phyloP scores from a whole-genome alignment of 768 basidiomycete genomes.

The Russula dissimulans region DNA sequence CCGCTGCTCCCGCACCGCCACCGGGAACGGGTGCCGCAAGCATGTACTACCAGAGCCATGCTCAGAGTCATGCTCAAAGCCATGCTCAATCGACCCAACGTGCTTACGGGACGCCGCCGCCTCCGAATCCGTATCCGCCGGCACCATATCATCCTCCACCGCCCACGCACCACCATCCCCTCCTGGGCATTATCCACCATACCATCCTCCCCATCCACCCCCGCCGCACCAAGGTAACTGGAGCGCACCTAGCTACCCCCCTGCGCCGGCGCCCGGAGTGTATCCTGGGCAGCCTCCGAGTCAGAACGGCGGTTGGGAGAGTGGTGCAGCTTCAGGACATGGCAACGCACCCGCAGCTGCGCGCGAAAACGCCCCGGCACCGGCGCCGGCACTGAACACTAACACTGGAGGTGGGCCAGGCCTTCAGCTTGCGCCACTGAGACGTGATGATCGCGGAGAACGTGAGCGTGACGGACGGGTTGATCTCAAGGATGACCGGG shows the following conservation, averaged over 20 bases:
- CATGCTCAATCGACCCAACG: neutral
- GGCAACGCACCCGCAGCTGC: neutral
- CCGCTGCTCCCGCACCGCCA: constrained; percentile 5
- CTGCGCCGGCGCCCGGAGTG: constrained; percentile 4
- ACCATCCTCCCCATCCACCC: constrained; percentile 7
- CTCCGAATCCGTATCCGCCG: constrained; percentile 1
- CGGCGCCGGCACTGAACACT: neutral
- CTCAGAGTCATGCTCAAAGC: too few species aligned
- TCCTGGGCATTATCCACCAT: constrained; percentile 9
- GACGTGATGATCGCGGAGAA: constrained; percentile 2
- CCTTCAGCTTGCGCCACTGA: constrained; percentile 14
- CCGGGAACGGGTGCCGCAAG: constrained; percentile 5
- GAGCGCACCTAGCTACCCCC: neutral
- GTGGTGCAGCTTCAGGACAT: neutral
- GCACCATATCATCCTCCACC: constrained; percentile 10
- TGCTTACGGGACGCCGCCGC: constrained; percentile 11
- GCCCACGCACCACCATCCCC: constrained; percentile 9
- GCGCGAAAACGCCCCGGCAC: neutral
- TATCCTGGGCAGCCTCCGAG: constrained; percentile 3
- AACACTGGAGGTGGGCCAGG: neutral
- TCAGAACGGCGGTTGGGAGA: constrained; percentile 4
- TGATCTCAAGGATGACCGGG: constrained; percentile 14
- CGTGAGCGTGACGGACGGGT: constrained; percentile 6
- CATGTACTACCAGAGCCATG: constrained; percentile 5
- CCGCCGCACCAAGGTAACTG: constrained; percentile 9